A percentile compares a stretch with the other conserved stretches of the same genome.
Conservation (phyloP, 108 stramenopile genomes). For the Fragilaria crotonensis region DNA sequence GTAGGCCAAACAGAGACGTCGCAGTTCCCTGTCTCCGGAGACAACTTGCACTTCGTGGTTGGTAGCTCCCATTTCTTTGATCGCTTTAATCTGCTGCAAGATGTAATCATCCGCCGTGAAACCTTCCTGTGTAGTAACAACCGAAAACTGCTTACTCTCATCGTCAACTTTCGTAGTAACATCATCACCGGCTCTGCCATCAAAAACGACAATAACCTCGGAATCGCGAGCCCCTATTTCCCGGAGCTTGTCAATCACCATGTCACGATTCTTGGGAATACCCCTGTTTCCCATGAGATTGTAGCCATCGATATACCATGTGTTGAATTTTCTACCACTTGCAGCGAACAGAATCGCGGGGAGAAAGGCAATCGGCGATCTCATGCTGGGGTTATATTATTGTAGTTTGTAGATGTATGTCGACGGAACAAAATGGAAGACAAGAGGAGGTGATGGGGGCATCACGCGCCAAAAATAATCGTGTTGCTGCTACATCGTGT, state of each 20-base stretch:
- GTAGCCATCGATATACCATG: conserved; percentile 42
- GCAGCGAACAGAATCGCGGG: not conserved
- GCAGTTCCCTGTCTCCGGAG: conserved; percentile 35
- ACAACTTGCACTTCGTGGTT: conserved; percentile 31
- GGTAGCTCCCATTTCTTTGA: not conserved
- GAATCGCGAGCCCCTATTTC: conserved; percentile 14
- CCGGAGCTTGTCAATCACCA: conserved; percentile 23
- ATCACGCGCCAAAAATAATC: no score
- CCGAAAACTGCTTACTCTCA: conserved; percentile 6
- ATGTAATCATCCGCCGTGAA: conserved; percentile 32
- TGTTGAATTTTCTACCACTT: not conserved
- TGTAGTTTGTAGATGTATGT: no score
- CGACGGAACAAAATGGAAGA: no score
- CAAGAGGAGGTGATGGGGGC: no score
- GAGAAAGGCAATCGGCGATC: not conserved
- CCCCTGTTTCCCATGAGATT: conserved; percentile 39
- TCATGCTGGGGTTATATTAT: no score
- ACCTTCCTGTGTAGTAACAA: conserved; percentile 21
- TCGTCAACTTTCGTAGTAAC: conserved; percentile 4
- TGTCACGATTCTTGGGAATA: conserved; percentile 22
- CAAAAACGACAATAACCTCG: conserved; percentile 30
- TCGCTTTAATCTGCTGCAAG: conserved; percentile 12
- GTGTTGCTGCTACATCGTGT: no score
- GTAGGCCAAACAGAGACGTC: conserved; percentile 15
- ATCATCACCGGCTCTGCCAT: conserved; percentile 19